A percentile compares a stretch with the other conserved stretches of the same genome.
phyloP scores from a whole-genome alignment of 2,329 filamentous ascomycete genomes.

The Graphilbum fragrans region DNA sequence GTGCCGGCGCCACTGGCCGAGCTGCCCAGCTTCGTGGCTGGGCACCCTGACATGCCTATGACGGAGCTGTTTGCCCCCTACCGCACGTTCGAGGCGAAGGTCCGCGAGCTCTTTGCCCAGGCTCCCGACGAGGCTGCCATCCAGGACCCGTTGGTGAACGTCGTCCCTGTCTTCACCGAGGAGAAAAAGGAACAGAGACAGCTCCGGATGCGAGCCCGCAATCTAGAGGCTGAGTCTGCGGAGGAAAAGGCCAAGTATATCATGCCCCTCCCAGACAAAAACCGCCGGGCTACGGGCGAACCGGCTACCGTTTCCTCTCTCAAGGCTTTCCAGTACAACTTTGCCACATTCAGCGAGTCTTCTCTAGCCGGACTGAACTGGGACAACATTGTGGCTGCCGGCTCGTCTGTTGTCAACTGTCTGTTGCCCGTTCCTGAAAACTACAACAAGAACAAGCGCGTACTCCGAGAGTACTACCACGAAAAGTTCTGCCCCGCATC shows the following conservation, averaged over 20 bases:
- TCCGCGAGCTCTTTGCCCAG: conserved; percentile 59
- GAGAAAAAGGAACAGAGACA: conserved; percentile 22
- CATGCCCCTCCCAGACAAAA: conserved; percentile 50
- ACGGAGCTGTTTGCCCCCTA: conserved; percentile 51
- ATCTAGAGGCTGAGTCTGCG: conserved; percentile 42
- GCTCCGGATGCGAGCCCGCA: conserved; percentile 49
- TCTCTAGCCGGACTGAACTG: conserved; percentile 66
- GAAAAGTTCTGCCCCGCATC: conserved; percentile 70
- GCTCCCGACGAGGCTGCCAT: conserved; percentile 47
- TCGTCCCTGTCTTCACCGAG: conserved; percentile 52
- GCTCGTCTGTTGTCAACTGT: conserved; percentile 69
- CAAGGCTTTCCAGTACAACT: conserved; percentile 54
- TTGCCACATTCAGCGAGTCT: conserved; percentile 70
- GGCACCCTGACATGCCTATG: conserved; percentile 40
- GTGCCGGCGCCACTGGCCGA: conserved; percentile 33
- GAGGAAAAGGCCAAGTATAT: conserved; percentile 54
- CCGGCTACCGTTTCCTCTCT: conserved; percentile 56
- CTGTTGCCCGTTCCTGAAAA: conserved; percentile 57
- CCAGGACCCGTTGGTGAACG: conserved; percentile 45
- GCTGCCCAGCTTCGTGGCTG: conserved; percentile 40
- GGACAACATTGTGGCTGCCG: conserved; percentile 71
- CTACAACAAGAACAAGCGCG: conserved; percentile 49
- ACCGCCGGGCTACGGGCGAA: conserved; percentile 49
- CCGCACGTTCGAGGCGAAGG: conserved; percentile 52
- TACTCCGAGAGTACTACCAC: conserved; percentile 64